phyloP scores from a whole-genome alignment of 2,329 filamentous ascomycete species.

The Penicillium occitanis region DNA sequence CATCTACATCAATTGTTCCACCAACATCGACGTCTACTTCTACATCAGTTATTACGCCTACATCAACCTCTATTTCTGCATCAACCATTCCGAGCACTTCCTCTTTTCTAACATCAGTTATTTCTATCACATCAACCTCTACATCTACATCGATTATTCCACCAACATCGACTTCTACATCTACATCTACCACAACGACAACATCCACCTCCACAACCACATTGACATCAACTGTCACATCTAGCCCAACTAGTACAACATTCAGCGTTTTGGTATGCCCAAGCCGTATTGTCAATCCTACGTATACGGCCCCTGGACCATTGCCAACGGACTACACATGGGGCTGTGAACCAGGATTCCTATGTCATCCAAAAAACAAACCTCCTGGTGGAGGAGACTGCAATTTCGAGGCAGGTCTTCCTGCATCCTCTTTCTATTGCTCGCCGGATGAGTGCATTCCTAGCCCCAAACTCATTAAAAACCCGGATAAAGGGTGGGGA shows the following conservation, averaged over 20 bases:
- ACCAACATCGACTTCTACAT: slow-evolving; percentile 1
- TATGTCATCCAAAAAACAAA: slow-evolving; percentile 41
- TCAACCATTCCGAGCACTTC: background rate
- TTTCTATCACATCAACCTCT: background rate
- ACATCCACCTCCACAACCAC: slow-evolving; percentile 1
- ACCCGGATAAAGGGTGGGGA: slow-evolving; percentile 29
- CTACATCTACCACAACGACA: background rate
- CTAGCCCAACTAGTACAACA: background rate
- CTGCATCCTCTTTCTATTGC: slow-evolving; percentile 41
- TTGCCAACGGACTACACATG: slow-evolving; percentile 38
- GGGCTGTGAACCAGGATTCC: slow-evolving; percentile 46
- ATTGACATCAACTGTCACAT: slow-evolving; percentile 6
- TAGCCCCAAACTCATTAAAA: slow-evolving; percentile 29
- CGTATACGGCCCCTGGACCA: slow-evolving; percentile 29
- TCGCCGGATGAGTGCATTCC: slow-evolving; percentile 42
- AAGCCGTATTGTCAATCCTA: slow-evolving; percentile 31
- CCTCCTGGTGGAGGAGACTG: slow-evolving; percentile 31
- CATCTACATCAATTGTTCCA: background rate
- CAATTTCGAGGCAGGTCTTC: slow-evolving; percentile 43
- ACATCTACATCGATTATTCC: background rate
- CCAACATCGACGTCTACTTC: background rate
- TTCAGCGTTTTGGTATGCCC: slow-evolving; percentile 30
- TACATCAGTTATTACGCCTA: background rate
- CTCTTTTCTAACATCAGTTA: background rate
- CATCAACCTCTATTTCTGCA: slow-evolving; percentile 1